Evolutionary conservation across 1,139 yeast species (phyloP).

Genomic region (Wickerhamomyces sp.): DNA sequence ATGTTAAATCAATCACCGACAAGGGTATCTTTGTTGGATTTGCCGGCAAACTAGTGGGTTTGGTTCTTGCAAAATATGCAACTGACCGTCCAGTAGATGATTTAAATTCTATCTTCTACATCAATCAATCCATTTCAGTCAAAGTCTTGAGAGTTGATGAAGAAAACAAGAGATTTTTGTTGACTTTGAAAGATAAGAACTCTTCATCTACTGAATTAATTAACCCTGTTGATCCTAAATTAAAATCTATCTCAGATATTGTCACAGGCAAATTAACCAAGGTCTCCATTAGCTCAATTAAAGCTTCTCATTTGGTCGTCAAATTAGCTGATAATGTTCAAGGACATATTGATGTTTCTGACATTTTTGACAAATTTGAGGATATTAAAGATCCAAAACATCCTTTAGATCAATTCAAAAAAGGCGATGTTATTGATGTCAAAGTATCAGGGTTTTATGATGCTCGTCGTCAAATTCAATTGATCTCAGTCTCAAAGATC

Average conservation of each 20-base stretch:
- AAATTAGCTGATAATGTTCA: constrained; percentile 72
- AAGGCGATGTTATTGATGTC: constrained; percentile 56
- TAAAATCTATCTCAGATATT: constrained; percentile 47
- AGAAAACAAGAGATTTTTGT: constrained; percentile 64
- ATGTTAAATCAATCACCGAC: constrained; percentile 68
- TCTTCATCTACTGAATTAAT: constrained; percentile 19
- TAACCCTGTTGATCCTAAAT: constrained; percentile 59
- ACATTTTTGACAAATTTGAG: constrained; percentile 51
- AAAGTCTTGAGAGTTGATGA: constrained; percentile 61
- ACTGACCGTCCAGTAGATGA: constrained; percentile 52
- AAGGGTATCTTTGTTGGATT: constrained; percentile 83
- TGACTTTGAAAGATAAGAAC: constrained; percentile 44
- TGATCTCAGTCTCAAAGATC: constrained; percentile 61
- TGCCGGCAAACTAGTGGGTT: constrained; percentile 76
- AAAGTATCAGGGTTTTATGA: constrained; percentile 78
- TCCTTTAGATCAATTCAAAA: constrained; percentile 59
- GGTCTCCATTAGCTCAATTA: constrained; percentile 59
- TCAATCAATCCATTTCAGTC: constrained; percentile 66
- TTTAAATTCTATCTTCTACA: constrained; percentile 49
- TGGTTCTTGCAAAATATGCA: constrained; percentile 75
- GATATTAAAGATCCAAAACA: constrained; percentile 55
- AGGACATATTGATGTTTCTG: constrained; percentile 78
- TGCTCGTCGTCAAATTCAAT: constrained; percentile 61
- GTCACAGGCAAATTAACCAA: constrained; percentile 57
- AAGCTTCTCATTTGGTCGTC: constrained; percentile 72